Evolutionary conservation across 345 rosid genomes (phyloP), one percentile per base, ranked within the genome.

Genomic region (Lepidium didymum): DNA sequence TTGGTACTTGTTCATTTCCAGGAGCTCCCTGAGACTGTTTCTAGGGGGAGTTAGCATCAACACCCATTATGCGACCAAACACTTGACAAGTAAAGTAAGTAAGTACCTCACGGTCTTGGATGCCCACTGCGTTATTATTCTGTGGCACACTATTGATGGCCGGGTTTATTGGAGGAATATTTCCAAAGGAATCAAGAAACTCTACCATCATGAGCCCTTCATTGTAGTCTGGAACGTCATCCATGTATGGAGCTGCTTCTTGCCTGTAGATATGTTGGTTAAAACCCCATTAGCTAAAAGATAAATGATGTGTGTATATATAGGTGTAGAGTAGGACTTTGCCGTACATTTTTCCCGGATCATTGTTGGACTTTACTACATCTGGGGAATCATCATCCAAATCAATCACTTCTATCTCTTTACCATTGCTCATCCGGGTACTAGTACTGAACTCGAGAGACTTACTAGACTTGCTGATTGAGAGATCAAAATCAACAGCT

Each of bases 331-430:
- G 15, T 53, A 57, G 37, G 55, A 49, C 14, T 16, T 46, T 62
- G 47, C 14, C 89, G 11, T 84, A 94, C 99, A 79, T 94, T 70
- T 76, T 79, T 51, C 78, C 89, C 14, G 78, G 63, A 62, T 69
- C 68, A 44, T 80, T 81, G 52, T 80, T 75, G 40, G 77, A 86
- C 67, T 85, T 83, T 56, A 82, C 81, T 69, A 81, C 91, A 23
- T 72, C 79, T 45, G 75, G 72, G 49, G 86, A 82, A 82, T 91
- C 99, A 73, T 75, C 81, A 19, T 94, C 97, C 73, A 94, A 77
- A 73, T 91, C 95, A 80, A 94, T 94, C 69, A 94, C 82, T 83
- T 94, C 97, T 62, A 94, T 84, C 74, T 75, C 92, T 74, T 81
- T 87, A 64, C 79, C 83, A 71, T 78, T 78, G 72, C 76, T 75